Conservation (phyloP, 116 monocot species). For the Papilionanthe hybrid region DNA sequence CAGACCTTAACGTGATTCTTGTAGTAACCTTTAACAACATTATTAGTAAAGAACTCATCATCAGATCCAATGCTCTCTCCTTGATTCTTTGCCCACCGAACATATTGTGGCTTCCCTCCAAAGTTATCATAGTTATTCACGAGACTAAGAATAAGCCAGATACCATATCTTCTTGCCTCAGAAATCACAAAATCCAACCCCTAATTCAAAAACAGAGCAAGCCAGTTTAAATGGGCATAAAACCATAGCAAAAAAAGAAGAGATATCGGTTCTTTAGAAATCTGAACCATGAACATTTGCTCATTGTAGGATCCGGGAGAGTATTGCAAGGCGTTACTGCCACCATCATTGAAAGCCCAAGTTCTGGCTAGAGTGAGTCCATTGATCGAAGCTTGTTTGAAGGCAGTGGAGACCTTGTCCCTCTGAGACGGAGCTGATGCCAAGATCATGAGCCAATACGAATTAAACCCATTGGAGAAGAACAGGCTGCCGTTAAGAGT, state of each 20-base stretch:
- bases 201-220: slow-evolving; percentile 12
- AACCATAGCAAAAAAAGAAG: neutral
- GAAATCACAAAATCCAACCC: slow-evolving; percentile 63
- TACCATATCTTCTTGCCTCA: slow-evolving; percentile 33
- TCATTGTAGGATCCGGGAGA: slow-evolving; percentile 90
- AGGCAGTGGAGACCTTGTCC: slow-evolving; percentile 52
- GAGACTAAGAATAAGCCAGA: slow-evolving; percentile 47
- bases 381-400: slow-evolving; percentile 44
- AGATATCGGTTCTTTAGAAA: neutral
- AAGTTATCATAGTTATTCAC: slow-evolving; percentile 42
- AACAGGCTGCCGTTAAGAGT: slow-evolving; percentile 54
- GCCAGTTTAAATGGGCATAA: neutral
- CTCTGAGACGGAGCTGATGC: slow-evolving; percentile 63
- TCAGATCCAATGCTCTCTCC: slow-evolving; percentile 12
- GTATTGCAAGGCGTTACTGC: slow-evolving; percentile 48
- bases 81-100: slow-evolving; percentile 28
- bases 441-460: slow-evolving; percentile 82
- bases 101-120: slow-evolving; percentile 38
- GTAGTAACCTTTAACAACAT: slow-evolving; percentile 11
- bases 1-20: slow-evolving; percentile 15
- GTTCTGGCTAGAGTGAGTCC: slow-evolving; percentile 74
- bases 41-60: slow-evolving; percentile 17
- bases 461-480: slow-evolving; percentile 88
- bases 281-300: slow-evolving; percentile 60
- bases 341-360: slow-evolving; percentile 92